A percentile compares a stretch with the other conserved stretches of the same genome.
Conservation (phyloP, 768 basidiomycete genomes). For the Xerocomus brunneocitrinus region DNA sequence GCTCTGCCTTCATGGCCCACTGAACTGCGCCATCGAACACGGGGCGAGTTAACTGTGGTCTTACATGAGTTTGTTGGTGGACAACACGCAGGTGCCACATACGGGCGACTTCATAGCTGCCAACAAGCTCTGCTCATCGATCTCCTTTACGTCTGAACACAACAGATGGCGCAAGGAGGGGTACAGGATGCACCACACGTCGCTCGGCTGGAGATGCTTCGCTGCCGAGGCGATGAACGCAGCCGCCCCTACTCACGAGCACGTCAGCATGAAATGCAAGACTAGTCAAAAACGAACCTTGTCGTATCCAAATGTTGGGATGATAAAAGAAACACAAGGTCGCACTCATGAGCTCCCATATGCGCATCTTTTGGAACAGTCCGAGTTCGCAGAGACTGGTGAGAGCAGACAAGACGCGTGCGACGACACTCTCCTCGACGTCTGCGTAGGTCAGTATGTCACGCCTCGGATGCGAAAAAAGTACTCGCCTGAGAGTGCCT, state of each 20-base stretch:
- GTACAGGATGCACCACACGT: constrained; percentile 97
- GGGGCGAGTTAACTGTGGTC: constrained; percentile 50
- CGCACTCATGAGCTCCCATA: constrained; percentile 94
- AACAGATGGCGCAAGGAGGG: constrained; percentile 85
- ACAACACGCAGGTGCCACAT: constrained; percentile 22
- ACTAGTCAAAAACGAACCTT: constrained; percentile 49
- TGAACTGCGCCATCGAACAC: constrained; percentile 81
- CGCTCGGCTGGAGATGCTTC: constrained; percentile 75
- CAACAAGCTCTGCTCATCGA: constrained; percentile 74
- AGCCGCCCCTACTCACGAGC: constrained; percentile 56
- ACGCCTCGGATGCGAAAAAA: background rate
- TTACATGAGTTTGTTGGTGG: background rate
- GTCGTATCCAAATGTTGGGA: constrained; percentile 92
- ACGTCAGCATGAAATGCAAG: background rate
- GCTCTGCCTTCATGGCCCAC: constrained; percentile 86
- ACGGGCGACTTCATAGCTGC: constrained; percentile 77
- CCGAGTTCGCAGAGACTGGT: constrained; percentile 88
- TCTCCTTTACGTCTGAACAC: constrained; percentile 70
- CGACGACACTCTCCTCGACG: constrained; percentile 91
- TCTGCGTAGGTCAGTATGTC: constrained; percentile 46
- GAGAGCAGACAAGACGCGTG: constrained; percentile 81
- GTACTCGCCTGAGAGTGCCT: constrained; percentile 80
- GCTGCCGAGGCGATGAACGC: constrained; percentile 87
- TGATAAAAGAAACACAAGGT: constrained; percentile 89
- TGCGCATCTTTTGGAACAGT: constrained; percentile 88